Percentiles rank a stretch among this genome's conserved stretches.
Conservation (phyloP, 2,329 filamentous ascomycete genomes). For the Fusarium anthophilum region DNA sequence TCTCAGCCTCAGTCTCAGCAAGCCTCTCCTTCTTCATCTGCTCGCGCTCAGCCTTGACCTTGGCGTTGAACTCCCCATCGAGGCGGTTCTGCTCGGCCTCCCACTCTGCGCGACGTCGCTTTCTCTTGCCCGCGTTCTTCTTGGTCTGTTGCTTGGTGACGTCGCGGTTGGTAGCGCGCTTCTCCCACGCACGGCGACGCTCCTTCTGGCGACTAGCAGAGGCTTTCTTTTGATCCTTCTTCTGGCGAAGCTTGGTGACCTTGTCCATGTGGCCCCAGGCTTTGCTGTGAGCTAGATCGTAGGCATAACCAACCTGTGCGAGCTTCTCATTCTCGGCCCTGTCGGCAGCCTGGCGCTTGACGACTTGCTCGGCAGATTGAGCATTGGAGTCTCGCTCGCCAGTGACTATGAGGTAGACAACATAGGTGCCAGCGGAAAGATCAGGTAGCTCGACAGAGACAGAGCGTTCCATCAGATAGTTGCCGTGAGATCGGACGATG, state of each 20-base stretch:
- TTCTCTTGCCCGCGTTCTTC: constrained; percentile 51
- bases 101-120: constrained; percentile 42
- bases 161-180: constrained; percentile 55
- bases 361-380: constrained; percentile 65
- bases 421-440: constrained; percentile 65
- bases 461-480: constrained; percentile 67
- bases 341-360: constrained; percentile 59
- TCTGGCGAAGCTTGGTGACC: constrained; percentile 59
- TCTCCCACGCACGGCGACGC: constrained; percentile 60
- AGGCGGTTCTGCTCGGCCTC: constrained; percentile 41
- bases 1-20: constrained; percentile 12
- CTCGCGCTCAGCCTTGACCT: constrained; percentile 26
- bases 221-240: constrained; percentile 60
- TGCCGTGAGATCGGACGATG: constrained; percentile 66
- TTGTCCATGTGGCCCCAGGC: constrained; percentile 61
- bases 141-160: constrained; percentile 53
- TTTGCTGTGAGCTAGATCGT: constrained; percentile 69
- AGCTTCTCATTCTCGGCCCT: constrained; percentile 66
- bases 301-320: constrained; percentile 65
- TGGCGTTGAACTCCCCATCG: constrained; percentile 45
- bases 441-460: constrained; percentile 67
- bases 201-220: constrained; percentile 56
- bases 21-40: constrained; percentile 31
- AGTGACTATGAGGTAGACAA: constrained; percentile 65
- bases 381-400: constrained; percentile 56